Percentiles rank a stretch among this genome's conserved stretches.
Conservation (phyloP, 768 basidiomycete genomes). For the Suillus cothurnatus region DNA sequence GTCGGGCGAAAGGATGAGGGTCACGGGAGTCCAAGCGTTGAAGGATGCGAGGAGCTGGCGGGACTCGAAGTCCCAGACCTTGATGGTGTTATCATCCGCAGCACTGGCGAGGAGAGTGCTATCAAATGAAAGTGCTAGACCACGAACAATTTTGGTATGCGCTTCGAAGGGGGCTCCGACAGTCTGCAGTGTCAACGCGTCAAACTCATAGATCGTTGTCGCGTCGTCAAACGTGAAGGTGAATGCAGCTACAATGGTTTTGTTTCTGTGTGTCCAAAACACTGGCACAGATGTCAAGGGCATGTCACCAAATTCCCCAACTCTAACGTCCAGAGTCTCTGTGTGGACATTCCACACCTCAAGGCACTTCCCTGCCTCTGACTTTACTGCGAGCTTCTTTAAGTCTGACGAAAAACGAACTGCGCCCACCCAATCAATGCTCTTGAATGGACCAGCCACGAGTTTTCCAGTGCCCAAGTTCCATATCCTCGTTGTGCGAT, state of each 20-base stretch:
- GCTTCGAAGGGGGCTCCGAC: not conserved
- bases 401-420: not conserved
- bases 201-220: not conserved
- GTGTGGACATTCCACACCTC: conserved; percentile 1
- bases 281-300: not conserved
- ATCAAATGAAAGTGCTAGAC: not conserved
- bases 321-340: not conserved
- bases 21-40: not conserved
- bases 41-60: not conserved
- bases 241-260: not conserved
- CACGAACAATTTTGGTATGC: not conserved
- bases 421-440: not conserved
- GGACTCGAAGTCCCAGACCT: not conserved
- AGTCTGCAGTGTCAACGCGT: not conserved
- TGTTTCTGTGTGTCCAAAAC: not conserved
- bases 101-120: not conserved
- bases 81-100: not conserved
- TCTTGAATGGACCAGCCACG: conserved; percentile 1
- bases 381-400: not conserved
- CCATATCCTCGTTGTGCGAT: not conserved
- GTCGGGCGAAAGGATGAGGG: not conserved
- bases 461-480: not conserved
- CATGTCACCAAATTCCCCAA: not conserved
- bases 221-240: not conserved
- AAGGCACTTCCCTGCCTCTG: not conserved